Conservation (phyloP, 768 basidiomycete species). For the Cubamyces sp. region DNA sequence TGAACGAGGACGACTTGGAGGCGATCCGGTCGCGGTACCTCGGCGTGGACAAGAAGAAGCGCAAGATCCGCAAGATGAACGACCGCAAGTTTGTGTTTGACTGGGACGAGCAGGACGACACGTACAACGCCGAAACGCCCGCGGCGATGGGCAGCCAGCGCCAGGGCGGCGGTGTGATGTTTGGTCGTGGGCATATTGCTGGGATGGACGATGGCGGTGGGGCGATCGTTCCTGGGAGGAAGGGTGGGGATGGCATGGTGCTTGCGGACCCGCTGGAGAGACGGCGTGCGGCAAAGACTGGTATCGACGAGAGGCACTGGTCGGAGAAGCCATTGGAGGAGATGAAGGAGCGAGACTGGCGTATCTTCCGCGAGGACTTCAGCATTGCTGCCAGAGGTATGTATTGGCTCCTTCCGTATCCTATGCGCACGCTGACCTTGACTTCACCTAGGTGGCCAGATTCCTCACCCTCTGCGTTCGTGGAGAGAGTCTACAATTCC, state of each 20-base stretch:
- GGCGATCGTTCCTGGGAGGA: constrained; percentile 38
- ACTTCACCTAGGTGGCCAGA: constrained; percentile 72
- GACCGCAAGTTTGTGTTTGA: constrained; percentile 99
- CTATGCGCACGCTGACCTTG: not conserved
- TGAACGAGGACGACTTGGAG: constrained; percentile 79
- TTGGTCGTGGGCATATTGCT: constrained; percentile 80
- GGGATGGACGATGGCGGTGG: constrained; percentile 84
- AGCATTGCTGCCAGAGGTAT: constrained; percentile 90
- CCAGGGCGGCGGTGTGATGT: constrained; percentile 88
- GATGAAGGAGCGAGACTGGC: constrained; percentile 98
- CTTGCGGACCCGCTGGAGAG: constrained; percentile 85
- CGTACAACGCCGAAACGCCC: constrained; percentile 78
- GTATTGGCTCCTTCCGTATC: constrained; percentile 25
- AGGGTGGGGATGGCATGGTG: constrained; percentile 44
- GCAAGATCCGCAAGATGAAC: constrained; percentile 92
- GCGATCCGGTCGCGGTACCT: constrained; percentile 93
- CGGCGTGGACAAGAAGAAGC: constrained; percentile 92
- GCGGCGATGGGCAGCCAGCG: constrained; percentile 69
- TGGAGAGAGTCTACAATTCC: constrained; percentile 93
- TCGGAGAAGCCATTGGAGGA: constrained; percentile 89
- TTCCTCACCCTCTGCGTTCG: constrained; percentile 90
- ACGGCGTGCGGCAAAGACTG: constrained; percentile 76
- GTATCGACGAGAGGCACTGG: constrained; percentile 96
- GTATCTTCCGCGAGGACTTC: constrained; percentile 98
- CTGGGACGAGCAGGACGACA: constrained; percentile 98